Base-by-base conservation (phyloP, 2,329 filamentous ascomycete species). In the Simplicillium sp. region DNA sequence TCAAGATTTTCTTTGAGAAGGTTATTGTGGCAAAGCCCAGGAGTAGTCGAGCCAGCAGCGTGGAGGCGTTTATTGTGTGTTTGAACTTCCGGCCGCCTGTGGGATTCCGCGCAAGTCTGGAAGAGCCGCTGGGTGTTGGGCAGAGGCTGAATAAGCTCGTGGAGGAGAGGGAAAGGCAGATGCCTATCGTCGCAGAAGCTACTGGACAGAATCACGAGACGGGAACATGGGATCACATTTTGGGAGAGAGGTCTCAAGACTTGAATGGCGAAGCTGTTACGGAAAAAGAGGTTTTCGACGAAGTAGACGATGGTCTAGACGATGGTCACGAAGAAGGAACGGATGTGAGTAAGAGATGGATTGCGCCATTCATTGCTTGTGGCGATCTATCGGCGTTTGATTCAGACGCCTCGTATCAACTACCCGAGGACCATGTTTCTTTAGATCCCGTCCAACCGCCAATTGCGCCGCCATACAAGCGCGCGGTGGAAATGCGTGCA, bases 11-110 rank as follows among this genome's bases (percentile, higher is more conserved):
- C 41, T 98, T 98, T 51, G 58, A 84, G 49, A 70, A 77, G 40
- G 92, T 98, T 34, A 77, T 87, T 16, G 87, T 97, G 13, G 89
- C 92, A 11, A 98, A 98, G 67, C 92, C 92, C 2, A 72, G 92
- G 40, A 94, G 87, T 47, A 95, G 87, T 55, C 77, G 92, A n/a
- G 92, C 90, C 2, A 97, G 90, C 62, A 95, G 88, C 61, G 81
- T 98, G 15, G 92, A 98, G 60, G 90, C 92, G 0, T 98, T 98
- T 52, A 86, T 98, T 36, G 90, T 98, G 13, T 96, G 92, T 59
- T 75, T 94, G 52, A 86, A 88, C 46, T 98, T 97, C 58, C 71
- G 74, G 16, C 89, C 87, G 3, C 89, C 90, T 0, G 64, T 69
- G 12, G 84, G 84, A 1, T 92, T 88, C 64, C 75, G 73, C 36